Base-by-base conservation (phyloP, 768 basidiomycete genomes). In the Phylloporus sp. region DNA sequence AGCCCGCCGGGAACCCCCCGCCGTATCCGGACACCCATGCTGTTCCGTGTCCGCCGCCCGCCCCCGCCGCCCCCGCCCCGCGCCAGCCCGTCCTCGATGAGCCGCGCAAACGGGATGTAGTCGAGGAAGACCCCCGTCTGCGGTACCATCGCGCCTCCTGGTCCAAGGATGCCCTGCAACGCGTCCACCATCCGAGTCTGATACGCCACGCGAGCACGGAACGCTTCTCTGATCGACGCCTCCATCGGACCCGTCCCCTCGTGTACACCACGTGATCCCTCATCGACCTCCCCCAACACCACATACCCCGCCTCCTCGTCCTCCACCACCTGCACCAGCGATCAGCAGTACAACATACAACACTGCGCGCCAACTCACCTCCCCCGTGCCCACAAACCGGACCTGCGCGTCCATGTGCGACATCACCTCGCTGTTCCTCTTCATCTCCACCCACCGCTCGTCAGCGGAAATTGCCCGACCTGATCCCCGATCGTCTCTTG, bases 91-190 rank as follows among this genome's bases (percentile, higher is more conserved):
- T 92, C 90, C 56, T 95, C 92, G 32, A 70, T 86, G 53, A 71
- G 61, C 52, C 84, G 74, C 44, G 91, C 71, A 69, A 77, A 79
- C 28, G 91, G 86, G 58, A 80, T 70, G 68, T 90, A 88, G 43
- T 95, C 88, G 62, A 85, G 65, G 59, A 79, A 76, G 52, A 86
- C 68, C 34, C 71, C 69, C 18, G 7, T 38, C 36, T 38, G 36
- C 36, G 38, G 38, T 12, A 23, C 22, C 22, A 23, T 32, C 44
- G 26, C 29, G 23, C 20, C 31, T 4, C 31, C 44, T 47, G 70
- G 63, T 16, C 75, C 73, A 55, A 83, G 72, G 38, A 81, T 60
- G 52, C 73, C 72, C 51, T 74, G 70, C 58, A 89, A 67, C 60
- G 78, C 76, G 52, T 70, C 69, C 54, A 62, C 65, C 59, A 79